Evolutionary conservation across 257 asterid species (phyloP), one percentile per base, ranked within the genome.

Genomic region (Schizonepeta tenuifolia): DNA sequence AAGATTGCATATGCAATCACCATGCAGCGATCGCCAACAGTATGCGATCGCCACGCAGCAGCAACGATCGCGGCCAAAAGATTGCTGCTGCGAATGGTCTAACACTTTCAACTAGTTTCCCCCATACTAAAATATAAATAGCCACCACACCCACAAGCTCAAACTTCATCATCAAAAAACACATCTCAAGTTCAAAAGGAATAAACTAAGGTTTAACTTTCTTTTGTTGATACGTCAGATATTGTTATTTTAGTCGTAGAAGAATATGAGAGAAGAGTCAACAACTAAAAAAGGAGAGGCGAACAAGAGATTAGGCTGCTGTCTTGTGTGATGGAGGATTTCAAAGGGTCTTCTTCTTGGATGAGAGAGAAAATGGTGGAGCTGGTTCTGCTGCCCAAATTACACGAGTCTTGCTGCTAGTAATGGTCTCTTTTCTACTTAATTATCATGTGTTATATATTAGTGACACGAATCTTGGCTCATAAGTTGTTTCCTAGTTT

Each of bases 201-300:
- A 49, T 40, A 1, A 49, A 3, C 1, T 6, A 49, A 18, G 51
- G 20, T 4, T 51, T n/a, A 18, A 5, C 20, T 47, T 15, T n/a
- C 28, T 2, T 20, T 49, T 15, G 18, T 9, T 54, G 15, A 55
- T 22, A 55, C 24, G 62, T 4, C 62, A 11, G 62, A 55, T 24
- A 55, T 55, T 11, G 62, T 38, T 22, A 55, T 55, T 14, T 5
- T 55, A 12, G 36, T 55, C 9, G 62, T 38, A 55, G 62, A 55
- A 24, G 62, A 55, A 24, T 22, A 55, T 24, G 62, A 55, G 62
- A 55, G 62, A 38, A 55, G 17, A 55, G 62, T 24, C 8, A 55
- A 55, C 36, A 0, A 55, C 17, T 22, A 17, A 11, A 55, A 5
- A 5, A 13, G 2, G 38, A 55, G 36, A 55, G 62, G 62, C 3